A percentile compares a stretch with the other conserved stretches of the same genome.
These are phyloP conservation scores for Pseudogymnoascus sp. DNA, from an alignment of 2,329 filamentous ascomycete genomes.

Conservation along the genomic window DNA sequence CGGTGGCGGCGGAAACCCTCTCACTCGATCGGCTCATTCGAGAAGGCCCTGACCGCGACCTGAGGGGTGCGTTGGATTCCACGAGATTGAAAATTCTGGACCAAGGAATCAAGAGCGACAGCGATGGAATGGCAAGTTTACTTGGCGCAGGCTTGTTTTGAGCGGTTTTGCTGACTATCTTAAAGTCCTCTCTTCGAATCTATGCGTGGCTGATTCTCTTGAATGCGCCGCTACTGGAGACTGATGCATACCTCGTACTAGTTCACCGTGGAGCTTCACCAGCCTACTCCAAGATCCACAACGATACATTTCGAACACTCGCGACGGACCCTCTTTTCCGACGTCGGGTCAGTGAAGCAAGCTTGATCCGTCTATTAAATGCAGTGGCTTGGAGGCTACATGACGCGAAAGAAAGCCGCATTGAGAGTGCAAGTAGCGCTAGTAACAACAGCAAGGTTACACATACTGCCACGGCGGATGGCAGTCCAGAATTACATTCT, in stretches of 20 bases:
- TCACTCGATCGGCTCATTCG: constrained; percentile 70
- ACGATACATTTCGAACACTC: constrained; percentile 94
- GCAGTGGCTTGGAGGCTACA: constrained; percentile 91
- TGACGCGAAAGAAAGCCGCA: constrained; percentile 55
- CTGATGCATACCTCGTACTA: constrained; percentile 81
- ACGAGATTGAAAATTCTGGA: constrained; percentile 67
- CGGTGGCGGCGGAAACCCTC: constrained; percentile 47
- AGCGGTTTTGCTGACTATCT: constrained; percentile 17
- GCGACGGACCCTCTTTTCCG: constrained; percentile 97
- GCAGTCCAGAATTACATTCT: constrained; percentile 26
- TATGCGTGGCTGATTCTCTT: constrained; percentile 95
- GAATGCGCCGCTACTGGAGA: constrained; percentile 75
- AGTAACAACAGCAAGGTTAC: constrained; percentile 17
- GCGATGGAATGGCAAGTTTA: constrained; percentile 68
- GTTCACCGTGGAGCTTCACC: constrained; percentile 91
- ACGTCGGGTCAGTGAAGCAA: constrained; percentile 89
- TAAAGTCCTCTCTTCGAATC: constrained; percentile 80
- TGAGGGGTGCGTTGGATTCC: constrained; percentile 60
- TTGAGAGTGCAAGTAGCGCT: constrained; percentile 16
- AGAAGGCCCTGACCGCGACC: constrained; percentile 68
- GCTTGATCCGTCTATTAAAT: constrained; percentile 87
- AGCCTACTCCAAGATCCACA: constrained; percentile 94
- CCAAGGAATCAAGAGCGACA: constrained; percentile 69
- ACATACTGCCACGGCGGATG: constrained; percentile 24
- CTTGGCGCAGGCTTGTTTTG: constrained; percentile 14